phyloP scores from a whole-genome alignment of 139 green algal genomes.

The Volvox reticuliferus region DNA sequence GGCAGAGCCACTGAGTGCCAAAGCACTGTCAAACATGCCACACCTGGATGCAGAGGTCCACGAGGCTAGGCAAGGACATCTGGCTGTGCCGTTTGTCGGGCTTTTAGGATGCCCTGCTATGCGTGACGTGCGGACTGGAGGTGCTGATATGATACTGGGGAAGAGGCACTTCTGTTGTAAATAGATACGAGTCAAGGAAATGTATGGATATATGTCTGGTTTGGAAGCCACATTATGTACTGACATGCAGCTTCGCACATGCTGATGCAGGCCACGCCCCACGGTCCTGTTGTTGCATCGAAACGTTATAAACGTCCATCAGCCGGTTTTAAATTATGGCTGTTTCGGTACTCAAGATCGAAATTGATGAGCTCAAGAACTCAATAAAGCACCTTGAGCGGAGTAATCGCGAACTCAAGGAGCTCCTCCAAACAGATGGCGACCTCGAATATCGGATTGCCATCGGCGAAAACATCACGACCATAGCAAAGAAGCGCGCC shows the following conservation, averaged over 20 bases:
- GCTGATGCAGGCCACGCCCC: not conserved
- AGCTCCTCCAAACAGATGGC: not conserved
- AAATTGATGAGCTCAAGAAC: conserved; percentile 46
- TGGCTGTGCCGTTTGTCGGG: not conserved
- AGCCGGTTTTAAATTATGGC: not conserved
- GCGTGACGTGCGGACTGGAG: conserved; percentile 6
- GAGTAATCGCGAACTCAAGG: conserved; percentile 39
- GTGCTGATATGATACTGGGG: too few species aligned
- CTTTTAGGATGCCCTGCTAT: not conserved
- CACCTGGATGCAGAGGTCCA: conserved; percentile 34
- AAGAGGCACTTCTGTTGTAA: too few species aligned
- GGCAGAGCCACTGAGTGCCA: too few species aligned
- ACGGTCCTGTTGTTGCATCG: too few species aligned
- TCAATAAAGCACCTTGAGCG: conserved; percentile 39
- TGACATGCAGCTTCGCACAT: not conserved
- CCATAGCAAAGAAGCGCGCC: conserved; percentile 39
- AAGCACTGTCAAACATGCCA: not conserved
- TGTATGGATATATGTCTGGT: not conserved
- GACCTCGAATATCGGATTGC: conserved; percentile 47
- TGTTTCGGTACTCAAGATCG: not conserved
- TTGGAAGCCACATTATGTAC: too few species aligned
- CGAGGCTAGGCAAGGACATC: not conserved
- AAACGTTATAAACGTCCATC: not conserved
- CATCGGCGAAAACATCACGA: conserved; percentile 46
- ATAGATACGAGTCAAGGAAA: not conserved